Conservation (phyloP, 345 rosid species). For the Atalantia buxifolia region DNA sequence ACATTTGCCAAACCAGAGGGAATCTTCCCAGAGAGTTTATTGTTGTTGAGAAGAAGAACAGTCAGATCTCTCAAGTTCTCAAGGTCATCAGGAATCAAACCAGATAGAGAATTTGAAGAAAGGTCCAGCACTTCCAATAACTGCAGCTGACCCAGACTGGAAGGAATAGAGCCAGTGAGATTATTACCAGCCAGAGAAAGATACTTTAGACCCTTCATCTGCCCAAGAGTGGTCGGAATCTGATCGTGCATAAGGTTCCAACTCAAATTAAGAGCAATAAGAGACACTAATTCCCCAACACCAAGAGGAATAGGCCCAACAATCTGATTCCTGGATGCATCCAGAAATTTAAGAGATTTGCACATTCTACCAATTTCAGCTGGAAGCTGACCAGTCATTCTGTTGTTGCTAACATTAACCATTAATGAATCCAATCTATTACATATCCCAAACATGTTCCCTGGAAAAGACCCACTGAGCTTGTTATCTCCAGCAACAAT, state of each 20-base stretch:
- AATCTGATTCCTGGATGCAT: conserved; percentile 52
- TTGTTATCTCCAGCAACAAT: conserved; percentile 54
- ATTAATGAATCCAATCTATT: conserved; percentile 30
- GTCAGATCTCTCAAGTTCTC: conserved; percentile 44
- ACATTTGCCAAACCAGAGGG: conserved; percentile 51
- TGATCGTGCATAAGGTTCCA: conserved; percentile 45
- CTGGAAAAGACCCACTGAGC: conserved; percentile 50
- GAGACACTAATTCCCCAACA: conserved; percentile 37
- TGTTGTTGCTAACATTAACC: conserved; percentile 56
- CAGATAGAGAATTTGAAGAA: conserved; percentile 55
- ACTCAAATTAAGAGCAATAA: conserved; percentile 49
- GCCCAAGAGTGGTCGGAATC: conserved; percentile 40
- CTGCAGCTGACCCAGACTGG: conserved; percentile 37
- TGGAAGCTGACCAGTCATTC: conserved; percentile 45
- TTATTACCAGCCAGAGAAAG: conserved; percentile 59
- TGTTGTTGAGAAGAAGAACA: conserved; percentile 53
- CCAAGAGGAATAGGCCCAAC: conserved; percentile 41
- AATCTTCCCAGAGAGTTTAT: conserved; percentile 55
- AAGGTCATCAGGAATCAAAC: conserved; percentile 45
- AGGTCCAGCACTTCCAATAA: conserved; percentile 52
- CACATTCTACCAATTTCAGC: conserved; percentile 39
- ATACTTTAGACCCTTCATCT: conserved; percentile 33
- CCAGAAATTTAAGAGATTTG: conserved; percentile 46
- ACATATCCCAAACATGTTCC: conserved; percentile 43
- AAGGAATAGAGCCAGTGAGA: conserved; percentile 49